These are phyloP conservation scores for Hemileccinum rubropunctum DNA, from an alignment of 768 basidiomycete species.

Conservation along the genomic window DNA sequence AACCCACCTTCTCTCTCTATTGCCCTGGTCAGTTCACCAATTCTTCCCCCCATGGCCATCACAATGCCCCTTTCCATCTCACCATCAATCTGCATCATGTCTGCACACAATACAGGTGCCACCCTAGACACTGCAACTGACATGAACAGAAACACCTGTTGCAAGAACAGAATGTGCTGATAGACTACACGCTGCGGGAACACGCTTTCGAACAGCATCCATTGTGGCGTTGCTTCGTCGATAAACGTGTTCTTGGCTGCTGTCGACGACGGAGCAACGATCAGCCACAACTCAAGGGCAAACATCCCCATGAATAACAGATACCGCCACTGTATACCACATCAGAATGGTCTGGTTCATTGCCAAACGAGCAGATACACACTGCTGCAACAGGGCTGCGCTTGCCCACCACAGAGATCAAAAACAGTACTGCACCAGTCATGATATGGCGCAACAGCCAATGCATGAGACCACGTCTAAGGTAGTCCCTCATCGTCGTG, in stretches of 20 bases:
- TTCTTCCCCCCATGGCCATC: conserved; percentile 42
- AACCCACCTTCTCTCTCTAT: conserved; percentile 58
- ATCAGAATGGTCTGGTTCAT: conserved; percentile 13
- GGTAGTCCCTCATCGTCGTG: conserved; percentile 65
- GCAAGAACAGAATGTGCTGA: conserved; percentile 76
- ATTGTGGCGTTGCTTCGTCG: conserved; percentile 11
- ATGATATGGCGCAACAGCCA: conserved; percentile 67
- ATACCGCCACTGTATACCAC: conserved; percentile 68
- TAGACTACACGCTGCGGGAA: conserved; percentile 69
- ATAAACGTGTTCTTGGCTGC: conserved; percentile 16
- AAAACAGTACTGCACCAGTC: conserved; percentile 52
- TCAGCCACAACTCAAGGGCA: conserved; percentile 60
- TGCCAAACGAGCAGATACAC: conserved; percentile 32
- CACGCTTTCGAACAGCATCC: conserved; percentile 35
- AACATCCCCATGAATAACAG: conserved; percentile 62
- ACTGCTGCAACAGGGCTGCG: conserved; percentile 64
- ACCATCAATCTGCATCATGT: conserved; percentile 29
- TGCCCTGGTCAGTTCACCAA: conserved; percentile 40
- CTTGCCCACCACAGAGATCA: conserved; percentile 61
- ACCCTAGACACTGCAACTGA: conserved; percentile 72
- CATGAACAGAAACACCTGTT: conserved; percentile 72
- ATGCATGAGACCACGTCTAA: conserved; percentile 60
- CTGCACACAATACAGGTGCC: conserved; percentile 66
- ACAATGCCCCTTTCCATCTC: conserved; percentile 19
- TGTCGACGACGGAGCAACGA: conserved; percentile 47